phyloP scores from a whole-genome alignment of 1,139 yeast genomes.

The Hemisphaericaspora xylanilytica region DNA sequence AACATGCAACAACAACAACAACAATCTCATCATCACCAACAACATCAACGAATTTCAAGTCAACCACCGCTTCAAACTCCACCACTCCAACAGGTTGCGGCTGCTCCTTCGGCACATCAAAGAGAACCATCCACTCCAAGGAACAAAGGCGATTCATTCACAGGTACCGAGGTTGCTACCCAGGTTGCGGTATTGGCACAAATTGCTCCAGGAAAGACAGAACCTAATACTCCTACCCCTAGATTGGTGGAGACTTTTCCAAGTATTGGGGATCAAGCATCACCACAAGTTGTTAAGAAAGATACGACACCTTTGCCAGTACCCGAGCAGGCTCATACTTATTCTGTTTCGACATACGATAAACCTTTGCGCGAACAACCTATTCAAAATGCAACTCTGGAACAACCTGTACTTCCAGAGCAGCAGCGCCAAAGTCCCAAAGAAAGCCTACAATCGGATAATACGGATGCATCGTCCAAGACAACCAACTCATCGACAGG shows the following conservation, averaged over 20 bases:
- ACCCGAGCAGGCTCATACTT: constrained; percentile 73
- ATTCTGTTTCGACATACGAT: constrained; percentile 24
- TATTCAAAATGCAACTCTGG: neutral
- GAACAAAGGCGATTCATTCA: constrained; percentile 10
- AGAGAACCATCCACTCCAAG: constrained; percentile 9
- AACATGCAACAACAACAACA: constrained; percentile 7
- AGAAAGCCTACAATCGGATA: constrained; percentile 23
- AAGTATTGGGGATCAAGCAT: neutral
- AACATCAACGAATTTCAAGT: constrained; percentile 9
- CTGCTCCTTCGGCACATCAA: constrained; percentile 12
- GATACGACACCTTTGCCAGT: constrained; percentile 35
- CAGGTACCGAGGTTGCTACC: constrained; percentile 15
- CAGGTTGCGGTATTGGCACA: constrained; percentile 13
- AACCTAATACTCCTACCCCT: constrained; percentile 12
- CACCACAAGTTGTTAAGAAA: constrained; percentile 11
- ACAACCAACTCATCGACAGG: constrained; percentile 19
- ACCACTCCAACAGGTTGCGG: constrained; percentile 12
- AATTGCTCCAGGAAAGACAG: constrained; percentile 6
- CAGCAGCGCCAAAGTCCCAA: constrained; percentile 39
- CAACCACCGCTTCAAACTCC: constrained; percentile 12
- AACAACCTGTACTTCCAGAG: constrained; percentile 21
- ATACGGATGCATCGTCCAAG: constrained; percentile 23
- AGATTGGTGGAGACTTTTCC: constrained; percentile 12
- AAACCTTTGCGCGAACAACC: constrained; percentile 16
- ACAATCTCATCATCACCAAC: constrained; percentile 9